Evolutionary conservation across 2,329 filamentous ascomycete species (phyloP).

Genomic region (Pseudopithomyces maydicus): DNA sequence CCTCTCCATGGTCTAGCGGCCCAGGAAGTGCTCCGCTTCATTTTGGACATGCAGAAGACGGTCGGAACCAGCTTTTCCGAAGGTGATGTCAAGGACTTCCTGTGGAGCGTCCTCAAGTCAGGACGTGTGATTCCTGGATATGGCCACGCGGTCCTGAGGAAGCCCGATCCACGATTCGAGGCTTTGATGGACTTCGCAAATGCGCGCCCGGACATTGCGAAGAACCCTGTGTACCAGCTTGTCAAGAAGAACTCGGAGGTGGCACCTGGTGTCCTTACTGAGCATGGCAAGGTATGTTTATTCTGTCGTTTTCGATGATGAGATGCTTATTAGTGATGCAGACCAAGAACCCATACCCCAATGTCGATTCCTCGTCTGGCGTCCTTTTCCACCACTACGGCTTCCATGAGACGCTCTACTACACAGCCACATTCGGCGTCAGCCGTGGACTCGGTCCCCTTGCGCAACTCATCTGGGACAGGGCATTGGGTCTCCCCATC

Average conservation of each 20-base stretch:
- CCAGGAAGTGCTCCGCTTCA: conserved; percentile 96
- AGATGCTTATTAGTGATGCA: conserved; percentile 25
- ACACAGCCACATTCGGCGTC: conserved; percentile 75
- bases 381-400: conserved; percentile 98
- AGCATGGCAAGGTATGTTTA: conserved; percentile 79
- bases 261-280: conserved; percentile 84
- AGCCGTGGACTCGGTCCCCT: conserved; percentile 80
- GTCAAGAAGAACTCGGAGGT: conserved; percentile 93
- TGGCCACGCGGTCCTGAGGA: conserved; percentile 92
- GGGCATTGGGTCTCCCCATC: conserved; percentile 90
- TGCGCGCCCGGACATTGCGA: conserved; percentile 80
- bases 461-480: conserved; percentile 94
- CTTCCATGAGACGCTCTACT: conserved; percentile 96
- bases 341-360: conserved; percentile 97
- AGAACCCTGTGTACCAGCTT: conserved; percentile 89
- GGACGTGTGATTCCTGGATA: conserved; percentile 95
- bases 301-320: not conserved
- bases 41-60: conserved; percentile 89
- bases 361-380: conserved; percentile 91
- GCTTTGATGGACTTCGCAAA: conserved; percentile 95
- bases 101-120: conserved; percentile 91
- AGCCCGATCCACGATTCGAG: conserved; percentile 95
- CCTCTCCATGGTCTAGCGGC: conserved; percentile 91
- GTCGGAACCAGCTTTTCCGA: conserved; percentile 81
- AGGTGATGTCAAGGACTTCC: conserved; percentile 82